A percentile compares a stretch with the other conserved stretches of the same genome.
These are phyloP conservation scores for Vitis hybrid DNA, from an alignment of 177 flowering plant genomes.

Conservation along the genomic window DNA sequence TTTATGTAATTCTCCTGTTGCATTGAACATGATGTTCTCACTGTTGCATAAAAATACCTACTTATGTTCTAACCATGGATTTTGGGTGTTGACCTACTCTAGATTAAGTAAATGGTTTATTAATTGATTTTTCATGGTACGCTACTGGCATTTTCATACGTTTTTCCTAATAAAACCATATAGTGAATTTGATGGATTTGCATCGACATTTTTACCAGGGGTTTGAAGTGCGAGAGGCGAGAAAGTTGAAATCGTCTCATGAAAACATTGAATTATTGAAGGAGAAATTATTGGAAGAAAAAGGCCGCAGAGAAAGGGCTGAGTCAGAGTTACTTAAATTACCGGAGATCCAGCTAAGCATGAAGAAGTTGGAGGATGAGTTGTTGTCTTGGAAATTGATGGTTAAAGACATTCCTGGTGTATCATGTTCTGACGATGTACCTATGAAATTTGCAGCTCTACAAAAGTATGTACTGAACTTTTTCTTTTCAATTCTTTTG, in stretches of 20 bases:
- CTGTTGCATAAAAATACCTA: too few species aligned
- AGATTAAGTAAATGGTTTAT: too few species aligned
- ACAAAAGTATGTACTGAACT: constrained; percentile 58
- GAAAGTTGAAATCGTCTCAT: constrained; percentile 68
- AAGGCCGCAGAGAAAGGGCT: constrained; percentile 70
- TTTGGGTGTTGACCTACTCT: too few species aligned
- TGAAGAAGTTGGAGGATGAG: constrained; percentile 73
- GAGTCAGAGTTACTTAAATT: constrained; percentile 66
- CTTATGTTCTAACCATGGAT: too few species aligned
- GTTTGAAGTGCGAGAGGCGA: constrained; percentile 86
- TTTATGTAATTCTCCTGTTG: too few species aligned
- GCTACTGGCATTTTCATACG: too few species aligned
- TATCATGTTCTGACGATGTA: constrained; percentile 67
- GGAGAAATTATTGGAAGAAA: constrained; percentile 81
- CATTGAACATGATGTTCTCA: too few species aligned
- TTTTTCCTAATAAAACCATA: background rate
- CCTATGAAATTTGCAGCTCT: constrained; percentile 58
- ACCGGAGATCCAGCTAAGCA: constrained; percentile 49
- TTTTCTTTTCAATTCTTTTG: background rate
- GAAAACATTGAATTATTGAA: constrained; percentile 67
- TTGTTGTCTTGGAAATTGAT: constrained; percentile 67
- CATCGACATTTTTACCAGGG: constrained; percentile 43
- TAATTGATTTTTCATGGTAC: too few species aligned
- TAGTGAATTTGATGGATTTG: constrained; percentile 3
- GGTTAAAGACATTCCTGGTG: constrained; percentile 73